Base-by-base conservation (phyloP, 2,329 filamentous ascomycete genomes). In the Nakataea oryzae region DNA sequence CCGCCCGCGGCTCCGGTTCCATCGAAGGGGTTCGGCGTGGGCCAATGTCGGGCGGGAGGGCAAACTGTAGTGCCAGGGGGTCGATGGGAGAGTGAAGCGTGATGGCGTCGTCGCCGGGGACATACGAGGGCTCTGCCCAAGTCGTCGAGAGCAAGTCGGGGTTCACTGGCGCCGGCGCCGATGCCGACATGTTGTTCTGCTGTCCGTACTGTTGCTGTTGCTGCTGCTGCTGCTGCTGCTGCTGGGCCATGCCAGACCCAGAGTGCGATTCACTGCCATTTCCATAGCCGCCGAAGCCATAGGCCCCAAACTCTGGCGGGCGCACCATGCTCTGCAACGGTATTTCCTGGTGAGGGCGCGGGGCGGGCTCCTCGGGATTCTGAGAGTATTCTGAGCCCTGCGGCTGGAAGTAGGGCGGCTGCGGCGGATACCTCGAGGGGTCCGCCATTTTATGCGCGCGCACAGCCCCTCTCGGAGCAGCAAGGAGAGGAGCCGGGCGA, bases 321-420 rank as follows among this genome's bases (percentile, higher is more conserved):
- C 73, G 70, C 29, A 72, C 71, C 47, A 90, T 77, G 68, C 87
- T 83, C 73, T 86, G 86, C 63, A 93, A 78, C 64, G 88, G 89
- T 75, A 95, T 93, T 65, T 87, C 87, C 69, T 83, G 82, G 64
- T 79, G 76, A 63, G 69, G 67, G 50, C 74, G 71, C 57, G 76
- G 74, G 30, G 81, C 77, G 65, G 75, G 74, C 66, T 77, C 75
- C 65, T 77, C 74, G 61, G 67, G 57, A 12, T 59, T 24, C 56
- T 57, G 60, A 6, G 60, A 32, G 54, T 61, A 27, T 47, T 57
- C 47, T 27, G 66, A 24, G 59, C 66, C 65, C n/a, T 67, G 67
- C 41, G 66, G 63, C 8, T 50, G 41, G 41, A n/a, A 50, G 41
- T 64, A 62, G 28, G 65, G 66, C 61, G 70, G 66, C 72, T 71